A percentile compares a stretch with the other conserved stretches of the same genome.
Evolutionary conservation across 176 grass and related monocot genomes (phyloP).

Genomic region (Raddia distichophylla): DNA sequence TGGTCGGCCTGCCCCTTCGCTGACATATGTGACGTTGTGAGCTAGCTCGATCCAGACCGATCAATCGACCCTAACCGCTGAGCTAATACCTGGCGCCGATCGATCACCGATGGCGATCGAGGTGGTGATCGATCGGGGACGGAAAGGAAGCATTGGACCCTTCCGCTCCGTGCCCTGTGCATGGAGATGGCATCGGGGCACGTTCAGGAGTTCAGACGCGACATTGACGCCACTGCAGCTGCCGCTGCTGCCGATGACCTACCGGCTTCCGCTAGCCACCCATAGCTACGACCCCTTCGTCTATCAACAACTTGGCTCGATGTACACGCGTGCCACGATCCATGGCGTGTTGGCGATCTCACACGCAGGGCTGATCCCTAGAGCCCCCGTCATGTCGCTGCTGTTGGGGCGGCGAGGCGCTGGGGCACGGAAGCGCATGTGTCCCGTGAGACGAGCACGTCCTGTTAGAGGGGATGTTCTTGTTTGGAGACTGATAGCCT

Average conservation of each 20-base stretch:
- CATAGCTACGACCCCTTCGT: neutral
- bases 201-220: constrained; percentile 42
- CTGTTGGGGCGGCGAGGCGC: neutral
- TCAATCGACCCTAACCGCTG: neutral
- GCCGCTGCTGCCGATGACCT: neutral
- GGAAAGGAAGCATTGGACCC: constrained; percentile 41
- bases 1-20: neutral
- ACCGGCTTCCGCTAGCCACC: neutral
- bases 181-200: constrained; percentile 41
- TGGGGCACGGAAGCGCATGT: constrained; percentile 25
- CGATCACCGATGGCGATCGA: neutral
- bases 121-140: neutral
- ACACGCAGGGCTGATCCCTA: neutral
- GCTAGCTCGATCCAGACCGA: too few relatives aligned
- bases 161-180: constrained; percentile 38
- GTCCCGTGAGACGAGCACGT: constrained; percentile 27
- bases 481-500: constrained; percentile 40
- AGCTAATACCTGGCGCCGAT: neutral
- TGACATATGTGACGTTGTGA: constrained; percentile 7
- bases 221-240: neutral
- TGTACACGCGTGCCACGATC: constrained; percentile 38
- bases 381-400: constrained; percentile 16
- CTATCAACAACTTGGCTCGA: constrained; percentile 30
- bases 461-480: constrained; percentile 37
- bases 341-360: neutral